Evolutionary conservation across 2,329 filamentous ascomycete genomes (phyloP).

Genomic region (Alternaria postmessia): DNA sequence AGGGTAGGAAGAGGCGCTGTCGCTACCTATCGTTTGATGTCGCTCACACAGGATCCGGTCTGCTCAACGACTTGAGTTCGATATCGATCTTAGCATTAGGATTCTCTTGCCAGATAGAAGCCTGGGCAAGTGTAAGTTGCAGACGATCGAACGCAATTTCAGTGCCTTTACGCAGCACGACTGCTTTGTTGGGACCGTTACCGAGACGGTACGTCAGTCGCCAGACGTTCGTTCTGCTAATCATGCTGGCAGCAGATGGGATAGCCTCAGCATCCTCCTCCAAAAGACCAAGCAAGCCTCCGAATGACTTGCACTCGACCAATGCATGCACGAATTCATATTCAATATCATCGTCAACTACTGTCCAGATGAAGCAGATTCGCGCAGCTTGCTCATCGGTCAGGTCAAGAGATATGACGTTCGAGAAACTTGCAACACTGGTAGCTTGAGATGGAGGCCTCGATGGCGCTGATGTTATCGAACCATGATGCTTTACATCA

Average conservation of each 20-base stretch:
- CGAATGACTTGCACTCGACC: conserved; percentile 17
- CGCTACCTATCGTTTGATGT: background rate
- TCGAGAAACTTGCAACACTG: background rate
- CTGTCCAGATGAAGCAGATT: conserved; percentile 15
- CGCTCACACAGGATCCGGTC: background rate
- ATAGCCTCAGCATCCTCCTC: conserved; percentile 10
- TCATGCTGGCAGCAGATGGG: conserved; percentile 1
- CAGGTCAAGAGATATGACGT: conserved; percentile 5
- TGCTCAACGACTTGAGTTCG: conserved; percentile 9
- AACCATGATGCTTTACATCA: background rate
- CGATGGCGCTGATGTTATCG: background rate
- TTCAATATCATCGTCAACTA: conserved; percentile 13
- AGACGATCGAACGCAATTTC: conserved; percentile 22
- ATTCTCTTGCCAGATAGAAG: conserved; percentile 2
- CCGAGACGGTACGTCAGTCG: conserved; percentile 15
- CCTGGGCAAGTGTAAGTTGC: conserved; percentile 10
- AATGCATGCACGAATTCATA: conserved; percentile 16
- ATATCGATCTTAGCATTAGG: conserved; percentile 6
- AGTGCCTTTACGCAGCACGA: conserved; percentile 9
- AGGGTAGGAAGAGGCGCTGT: background rate
- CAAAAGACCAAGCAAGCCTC: conserved; percentile 9
- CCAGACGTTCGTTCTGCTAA: conserved; percentile 19
- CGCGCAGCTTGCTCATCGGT: conserved; percentile 17
- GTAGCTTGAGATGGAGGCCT: background rate
- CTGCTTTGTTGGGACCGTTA: conserved; percentile 13